These are phyloP conservation scores for Microbotryum scabiosae DNA, from an alignment of 1,284 basidiomycete genomes.

Conservation along the genomic window DNA sequence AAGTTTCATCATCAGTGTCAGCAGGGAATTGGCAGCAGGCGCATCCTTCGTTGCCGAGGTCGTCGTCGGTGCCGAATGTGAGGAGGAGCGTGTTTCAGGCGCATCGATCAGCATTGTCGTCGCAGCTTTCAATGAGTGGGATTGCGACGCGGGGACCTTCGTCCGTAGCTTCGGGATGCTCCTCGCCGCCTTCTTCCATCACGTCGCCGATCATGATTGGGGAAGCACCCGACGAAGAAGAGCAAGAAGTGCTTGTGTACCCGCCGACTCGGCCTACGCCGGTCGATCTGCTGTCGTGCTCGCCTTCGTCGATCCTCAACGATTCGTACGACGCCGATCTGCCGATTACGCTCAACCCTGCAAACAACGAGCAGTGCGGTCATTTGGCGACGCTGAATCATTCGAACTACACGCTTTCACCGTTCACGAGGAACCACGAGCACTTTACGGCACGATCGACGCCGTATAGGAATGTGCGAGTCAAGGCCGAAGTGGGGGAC, in stretches of 20 bases:
- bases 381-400: conserved; percentile 73
- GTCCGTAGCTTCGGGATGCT: conserved; percentile 3
- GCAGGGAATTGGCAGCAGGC: no score
- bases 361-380: conserved; percentile 62
- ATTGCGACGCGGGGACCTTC: neutral
- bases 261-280: conserved; percentile 13
- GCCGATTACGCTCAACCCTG: conserved; percentile 58
- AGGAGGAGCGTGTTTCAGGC: neutral
- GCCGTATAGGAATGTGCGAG: conserved; percentile 5
- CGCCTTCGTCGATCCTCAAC: conserved; percentile 25
- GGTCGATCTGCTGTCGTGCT: conserved; percentile 28
- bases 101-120: neutral
- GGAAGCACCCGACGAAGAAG: neutral
- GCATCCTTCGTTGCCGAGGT: no score
- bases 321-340: conserved; percentile 27
- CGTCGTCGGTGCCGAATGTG: no score
- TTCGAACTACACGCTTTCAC: conserved; percentile 82
- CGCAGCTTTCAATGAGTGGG: no score
- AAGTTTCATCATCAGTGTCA: neutral
- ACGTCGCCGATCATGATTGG: neutral
- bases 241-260: neutral
- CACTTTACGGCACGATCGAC: conserved; percentile 57
- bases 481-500: no score
- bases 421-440: conserved; percentile 75
- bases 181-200: conserved; percentile 5